Percentiles rank a stretch among this genome's conserved stretches.
Evolutionary conservation across 2,329 filamentous ascomycete species (phyloP).

Genomic region (Fusarium newnesense): DNA sequence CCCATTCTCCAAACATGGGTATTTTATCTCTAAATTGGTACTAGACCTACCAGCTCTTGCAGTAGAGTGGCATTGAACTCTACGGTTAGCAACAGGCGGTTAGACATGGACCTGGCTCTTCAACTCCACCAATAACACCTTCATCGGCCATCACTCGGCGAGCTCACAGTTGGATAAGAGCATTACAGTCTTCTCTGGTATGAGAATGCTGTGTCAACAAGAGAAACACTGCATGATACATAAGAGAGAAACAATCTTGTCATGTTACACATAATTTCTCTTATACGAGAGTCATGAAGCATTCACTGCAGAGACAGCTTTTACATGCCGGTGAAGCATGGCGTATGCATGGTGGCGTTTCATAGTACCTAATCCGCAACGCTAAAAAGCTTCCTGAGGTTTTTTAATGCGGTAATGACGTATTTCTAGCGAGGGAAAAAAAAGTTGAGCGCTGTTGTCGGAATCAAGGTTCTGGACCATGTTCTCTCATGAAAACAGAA

Average conservation of each 20-base stretch:
- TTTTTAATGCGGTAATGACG: conserved; percentile 34
- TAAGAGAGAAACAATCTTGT: conserved; percentile 5
- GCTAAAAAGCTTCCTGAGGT: conserved; percentile 25
- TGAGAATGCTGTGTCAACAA: not conserved
- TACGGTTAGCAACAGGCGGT: conserved; percentile 20
- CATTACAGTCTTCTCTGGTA: not conserved
- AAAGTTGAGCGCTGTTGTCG: conserved; percentile 1
- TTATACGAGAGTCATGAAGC: conserved; percentile 32
- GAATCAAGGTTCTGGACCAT: conserved; percentile 33
- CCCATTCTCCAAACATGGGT: conserved; percentile 16
- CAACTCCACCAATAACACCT: conserved; percentile 38
- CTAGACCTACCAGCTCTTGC: conserved; percentile 22
- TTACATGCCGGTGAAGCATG: conserved; percentile 35
- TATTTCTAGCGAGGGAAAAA: conserved; percentile 20
- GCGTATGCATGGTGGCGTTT: conserved; percentile 29
- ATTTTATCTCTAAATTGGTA: conserved; percentile 26
- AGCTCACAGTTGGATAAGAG: conserved; percentile 7
- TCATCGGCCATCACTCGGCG: conserved; percentile 34
- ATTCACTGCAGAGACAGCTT: conserved; percentile 22
- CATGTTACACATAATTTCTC: conserved; percentile 19
- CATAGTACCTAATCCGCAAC: conserved; percentile 11
- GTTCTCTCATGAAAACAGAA: conserved; percentile 7
- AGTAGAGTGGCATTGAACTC: conserved; percentile 35
- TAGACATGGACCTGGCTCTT: conserved; percentile 24
- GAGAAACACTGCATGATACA: conserved; percentile 4